Evolutionary conservation across 2,329 filamentous ascomycete species (phyloP), one percentile per base, ranked within the genome.

Genomic region (Pestalotiopsis sp.): DNA sequence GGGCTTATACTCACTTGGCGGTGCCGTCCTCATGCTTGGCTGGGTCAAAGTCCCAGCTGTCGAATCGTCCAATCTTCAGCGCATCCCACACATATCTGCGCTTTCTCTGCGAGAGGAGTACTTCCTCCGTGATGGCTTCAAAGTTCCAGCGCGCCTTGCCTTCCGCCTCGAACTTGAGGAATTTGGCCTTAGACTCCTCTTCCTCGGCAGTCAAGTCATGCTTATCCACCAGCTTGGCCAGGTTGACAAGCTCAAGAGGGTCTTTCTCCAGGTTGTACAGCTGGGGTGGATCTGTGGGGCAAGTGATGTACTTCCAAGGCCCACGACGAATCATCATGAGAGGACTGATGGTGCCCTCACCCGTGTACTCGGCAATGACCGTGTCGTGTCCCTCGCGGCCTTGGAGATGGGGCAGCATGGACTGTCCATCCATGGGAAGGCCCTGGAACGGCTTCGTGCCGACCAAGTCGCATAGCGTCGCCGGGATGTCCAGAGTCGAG

Each of bases 351-450:
- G 95, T 97, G 62, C 95, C 95, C 81, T 98, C 95, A 64, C 94
- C 95, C 76, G 95, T 97, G 83, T 98, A 98, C 82, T 98, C 95
- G 70, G 94, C 94, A 75, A 95, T 92, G n/a, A 96, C 94, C 12
- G 93, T 96, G 79, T 98, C 94, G 70, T 92, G 91, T 55, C 89
- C 90, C n/a, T 88, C 80, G 25, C 81, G 81, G 64, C 88, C 89
- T 74, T 91, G 83, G 41, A 97, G 85, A 76, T 95, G 92, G n/a
- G 93, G 93, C 70, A 95, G 81, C 73, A 98, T 86, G 55, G 93
- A 96, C 39, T 90, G 85, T 45, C 95, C 95, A 75, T 98, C 95
- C 83, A 98, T 92, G 1, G 94, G 93, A n/a, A 97, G 85, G 20
- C 87, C 87, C 0, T 88, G 85, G 23, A 91, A 84, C 0, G 93